Evolutionary conservation across 768 basidiomycete species (phyloP).

Genomic region (Termitomyces sp.): DNA sequence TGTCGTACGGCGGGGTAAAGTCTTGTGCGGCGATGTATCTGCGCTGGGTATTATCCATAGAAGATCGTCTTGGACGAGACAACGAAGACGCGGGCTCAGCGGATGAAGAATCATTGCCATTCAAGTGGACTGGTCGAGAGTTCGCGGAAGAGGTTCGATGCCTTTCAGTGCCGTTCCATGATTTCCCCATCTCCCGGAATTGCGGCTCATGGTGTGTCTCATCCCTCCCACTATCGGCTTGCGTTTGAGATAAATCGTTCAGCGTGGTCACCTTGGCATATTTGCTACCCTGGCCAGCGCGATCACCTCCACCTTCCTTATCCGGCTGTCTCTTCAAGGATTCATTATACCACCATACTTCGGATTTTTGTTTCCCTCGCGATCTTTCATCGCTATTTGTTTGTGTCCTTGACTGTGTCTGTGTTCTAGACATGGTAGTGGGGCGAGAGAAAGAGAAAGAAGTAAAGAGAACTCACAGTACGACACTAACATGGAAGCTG

Average conservation of each 20-base stretch:
- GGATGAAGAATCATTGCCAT: not conserved
- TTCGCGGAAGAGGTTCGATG: not conserved
- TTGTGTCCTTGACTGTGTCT: not conserved
- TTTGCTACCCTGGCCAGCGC: not conserved
- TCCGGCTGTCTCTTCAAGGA: not conserved
- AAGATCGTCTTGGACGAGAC: not conserved
- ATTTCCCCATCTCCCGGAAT: not conserved
- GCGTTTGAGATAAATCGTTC: not conserved
- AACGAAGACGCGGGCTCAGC: not conserved
- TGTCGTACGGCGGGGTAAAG: not conserved
- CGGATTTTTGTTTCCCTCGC: not conserved
- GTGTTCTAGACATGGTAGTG: conserved; percentile 5
- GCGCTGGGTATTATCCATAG: not conserved
- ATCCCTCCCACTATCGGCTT: not conserved
- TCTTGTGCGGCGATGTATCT: not conserved
- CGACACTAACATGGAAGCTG: too few species aligned
- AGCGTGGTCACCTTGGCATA: conserved; percentile 1
- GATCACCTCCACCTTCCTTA: not conserved
- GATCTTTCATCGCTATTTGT: not conserved
- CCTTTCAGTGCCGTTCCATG: not conserved
- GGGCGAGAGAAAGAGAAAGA: not conserved
- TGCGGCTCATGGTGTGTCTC: not conserved
- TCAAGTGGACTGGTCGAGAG: not conserved
- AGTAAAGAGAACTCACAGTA: too few species aligned
- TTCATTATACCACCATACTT: not conserved